A percentile compares a stretch with the other conserved stretches of the same genome.
Evolutionary conservation across 257 asterid species (phyloP).

Genomic region (Capsicum baccatum): DNA sequence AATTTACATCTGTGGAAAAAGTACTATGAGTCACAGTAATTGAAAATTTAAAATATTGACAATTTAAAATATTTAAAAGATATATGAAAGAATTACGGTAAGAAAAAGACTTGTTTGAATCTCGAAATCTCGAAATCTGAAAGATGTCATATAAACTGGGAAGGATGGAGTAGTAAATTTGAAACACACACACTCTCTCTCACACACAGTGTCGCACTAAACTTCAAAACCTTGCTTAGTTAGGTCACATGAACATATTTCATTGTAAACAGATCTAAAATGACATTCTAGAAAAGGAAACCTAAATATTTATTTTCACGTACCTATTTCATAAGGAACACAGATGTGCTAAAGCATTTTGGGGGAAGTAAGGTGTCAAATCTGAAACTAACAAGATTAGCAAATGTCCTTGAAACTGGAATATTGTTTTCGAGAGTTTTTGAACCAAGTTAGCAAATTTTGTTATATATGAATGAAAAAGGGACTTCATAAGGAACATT

Average conservation of each 20-base stretch:
- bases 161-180: neutral
- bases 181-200: neutral
- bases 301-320: neutral
- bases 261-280: conserved; percentile 1
- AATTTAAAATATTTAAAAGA: no score
- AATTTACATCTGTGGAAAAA: no score
- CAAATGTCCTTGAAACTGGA: neutral
- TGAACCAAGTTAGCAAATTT: neutral
- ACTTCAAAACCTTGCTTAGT: conserved; percentile 22
- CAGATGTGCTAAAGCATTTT: neutral
- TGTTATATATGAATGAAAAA: neutral
- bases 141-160: no score
- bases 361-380: neutral
- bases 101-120: no score
- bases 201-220: neutral
- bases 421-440: neutral
- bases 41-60: no score
- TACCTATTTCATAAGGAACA: neutral
- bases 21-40: no score
- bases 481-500: neutral
- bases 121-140: no score
- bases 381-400: neutral
- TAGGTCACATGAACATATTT: conserved; percentile 16
- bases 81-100: no score
- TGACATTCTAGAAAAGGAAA: conserved; percentile 10